phyloP scores from a whole-genome alignment of 108 stramenopile genomes.

The Asterionellopsis glacialis region DNA sequence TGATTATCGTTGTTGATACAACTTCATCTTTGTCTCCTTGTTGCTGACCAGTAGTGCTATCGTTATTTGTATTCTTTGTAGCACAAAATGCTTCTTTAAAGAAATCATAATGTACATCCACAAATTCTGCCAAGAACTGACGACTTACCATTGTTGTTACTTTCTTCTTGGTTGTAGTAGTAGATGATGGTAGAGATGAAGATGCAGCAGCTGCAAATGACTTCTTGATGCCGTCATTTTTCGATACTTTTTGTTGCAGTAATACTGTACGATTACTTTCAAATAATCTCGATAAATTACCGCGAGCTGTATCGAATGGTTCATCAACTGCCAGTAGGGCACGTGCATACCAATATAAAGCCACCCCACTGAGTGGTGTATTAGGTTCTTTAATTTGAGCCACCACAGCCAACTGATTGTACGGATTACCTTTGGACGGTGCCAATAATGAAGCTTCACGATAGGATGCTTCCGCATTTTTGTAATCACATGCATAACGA shows the following conservation, averaged over 20 bases:
- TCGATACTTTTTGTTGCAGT: no score
- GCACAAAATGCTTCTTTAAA: conserved; percentile 12
- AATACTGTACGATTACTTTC: conserved; percentile 49
- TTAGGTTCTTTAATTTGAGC: conserved; percentile 40
- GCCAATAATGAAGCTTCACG: conserved; percentile 43
- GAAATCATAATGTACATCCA: conserved; percentile 63
- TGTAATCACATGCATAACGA: conserved; percentile 45
- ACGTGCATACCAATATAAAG: conserved; percentile 76
- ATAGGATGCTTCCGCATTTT: conserved; percentile 57
- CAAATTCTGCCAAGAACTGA: conserved; percentile 48
- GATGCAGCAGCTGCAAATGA: background rate
- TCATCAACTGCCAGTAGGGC: conserved; percentile 47
- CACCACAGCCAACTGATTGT: conserved; percentile 82
- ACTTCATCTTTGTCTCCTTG: conserved; percentile 1
- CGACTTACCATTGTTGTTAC: conserved; percentile 41
- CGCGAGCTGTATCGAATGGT: conserved; percentile 55
- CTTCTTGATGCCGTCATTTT: conserved; percentile 8
- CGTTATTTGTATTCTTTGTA: conserved; percentile 5
- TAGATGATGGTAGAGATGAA: conserved; percentile 4
- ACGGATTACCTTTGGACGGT: conserved; percentile 74
- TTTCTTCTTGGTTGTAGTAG: conserved; percentile 21
- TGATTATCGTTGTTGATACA: background rate
- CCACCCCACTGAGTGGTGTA: conserved; percentile 23
- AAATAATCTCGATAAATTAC: conserved; percentile 63
- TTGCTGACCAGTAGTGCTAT: conserved; percentile 2